A percentile compares a stretch with the other conserved stretches of the same genome.
These are phyloP conservation scores for Halophytophthora batemanensis DNA, from an alignment of 352 stramenopile genomes.

Conservation along the genomic window DNA sequence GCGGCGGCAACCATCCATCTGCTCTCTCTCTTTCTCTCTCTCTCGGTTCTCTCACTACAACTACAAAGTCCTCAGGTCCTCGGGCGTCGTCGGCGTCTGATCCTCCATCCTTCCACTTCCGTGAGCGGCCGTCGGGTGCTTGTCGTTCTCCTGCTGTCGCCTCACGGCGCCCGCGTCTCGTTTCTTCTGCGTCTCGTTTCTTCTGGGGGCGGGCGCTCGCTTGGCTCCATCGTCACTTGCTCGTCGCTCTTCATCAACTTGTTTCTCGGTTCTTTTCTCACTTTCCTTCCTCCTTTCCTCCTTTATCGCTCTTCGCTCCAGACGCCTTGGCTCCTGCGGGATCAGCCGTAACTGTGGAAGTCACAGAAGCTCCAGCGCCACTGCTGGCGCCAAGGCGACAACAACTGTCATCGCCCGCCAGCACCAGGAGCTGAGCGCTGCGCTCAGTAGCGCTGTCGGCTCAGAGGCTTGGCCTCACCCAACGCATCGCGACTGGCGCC, in stretches of 20 bases:
- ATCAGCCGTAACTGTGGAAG: constrained; percentile 11
- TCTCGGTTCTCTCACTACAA: constrained; percentile 31
- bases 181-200: constrained; percentile 20
- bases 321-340: constrained; percentile 6
- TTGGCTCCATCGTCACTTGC: constrained; percentile 22
- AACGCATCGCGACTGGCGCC: constrained; percentile 53
- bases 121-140: constrained; percentile 25
- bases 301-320: constrained; percentile 12
- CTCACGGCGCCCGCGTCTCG: constrained; percentile 14
- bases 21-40: constrained; percentile 26
- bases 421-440: constrained; percentile 18
- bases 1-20: constrained; percentile 27
- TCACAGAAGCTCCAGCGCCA: constrained; percentile 17
- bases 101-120: constrained; percentile 30
- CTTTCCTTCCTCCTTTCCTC: constrained; percentile 19
- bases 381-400: constrained; percentile 1
- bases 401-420: constrained; percentile 4
- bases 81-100: constrained; percentile 23
- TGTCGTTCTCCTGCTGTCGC: constrained; percentile 26
- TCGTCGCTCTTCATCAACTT: constrained; percentile 18
- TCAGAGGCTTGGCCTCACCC: constrained; percentile 66
- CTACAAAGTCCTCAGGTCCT: constrained; percentile 39
- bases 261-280: constrained; percentile 20
- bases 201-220: constrained; percentile 19
- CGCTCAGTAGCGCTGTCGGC: constrained; percentile 75